Percentiles rank a stretch among this genome's conserved stretches.
These are phyloP conservation scores for Cryptococcus maquisensis DNA, from an alignment of 1,284 basidiomycete genomes.

Conservation along the genomic window DNA sequence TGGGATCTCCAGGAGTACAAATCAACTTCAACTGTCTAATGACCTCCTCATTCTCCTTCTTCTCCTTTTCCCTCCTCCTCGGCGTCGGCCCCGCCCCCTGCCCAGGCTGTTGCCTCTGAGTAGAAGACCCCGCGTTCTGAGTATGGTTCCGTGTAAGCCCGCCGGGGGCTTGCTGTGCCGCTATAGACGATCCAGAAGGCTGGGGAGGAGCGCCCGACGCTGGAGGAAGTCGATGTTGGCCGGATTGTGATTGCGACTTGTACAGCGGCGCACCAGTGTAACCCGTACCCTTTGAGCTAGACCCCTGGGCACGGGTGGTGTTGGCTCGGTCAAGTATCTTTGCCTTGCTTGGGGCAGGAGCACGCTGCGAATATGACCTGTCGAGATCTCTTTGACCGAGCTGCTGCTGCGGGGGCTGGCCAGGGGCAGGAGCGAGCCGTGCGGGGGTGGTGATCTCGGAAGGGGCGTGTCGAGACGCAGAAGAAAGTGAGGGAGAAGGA, in stretches of 20 bases:
- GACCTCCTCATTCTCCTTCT: slow-evolving; percentile 82
- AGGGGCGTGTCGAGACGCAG: slow-evolving; percentile 3
- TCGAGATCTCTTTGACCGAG: slow-evolving; percentile 31
- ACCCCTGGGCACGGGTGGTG: slow-evolving; percentile 41
- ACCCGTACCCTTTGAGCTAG: slow-evolving; percentile 19
- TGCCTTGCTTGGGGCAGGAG: slow-evolving; percentile 24
- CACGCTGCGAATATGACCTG: slow-evolving; percentile 46
- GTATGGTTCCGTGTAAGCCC: slow-evolving; percentile 38
- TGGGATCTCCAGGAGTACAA: slow-evolving; percentile 96
- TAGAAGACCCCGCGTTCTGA: slow-evolving; percentile 17
- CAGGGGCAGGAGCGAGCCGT: slow-evolving; percentile 17
- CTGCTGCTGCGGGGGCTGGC: slow-evolving; percentile 6
- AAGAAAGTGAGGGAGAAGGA: slow-evolving; percentile 17
- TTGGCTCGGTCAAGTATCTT: slow-evolving; percentile 51
- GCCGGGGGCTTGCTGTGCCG: slow-evolving; percentile 4
- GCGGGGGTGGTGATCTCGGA: slow-evolving; percentile 26
- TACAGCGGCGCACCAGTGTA: slow-evolving; percentile 23
- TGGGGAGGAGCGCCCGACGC: slow-evolving; percentile 23
- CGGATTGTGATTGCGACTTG: slow-evolving; percentile 40
- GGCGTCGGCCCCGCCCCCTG: slow-evolving; percentile 58
- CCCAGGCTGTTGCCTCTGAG: slow-evolving; percentile 22
- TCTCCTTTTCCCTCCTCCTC: slow-evolving; percentile 76
- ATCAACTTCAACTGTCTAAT: slow-evolving; percentile 86
- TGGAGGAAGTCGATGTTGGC: slow-evolving; percentile 16
- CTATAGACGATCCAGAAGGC: slow-evolving; percentile 13